Conservation (phyloP, 2,329 filamentous ascomycete genomes). For the Blastomyces percursus region DNA sequence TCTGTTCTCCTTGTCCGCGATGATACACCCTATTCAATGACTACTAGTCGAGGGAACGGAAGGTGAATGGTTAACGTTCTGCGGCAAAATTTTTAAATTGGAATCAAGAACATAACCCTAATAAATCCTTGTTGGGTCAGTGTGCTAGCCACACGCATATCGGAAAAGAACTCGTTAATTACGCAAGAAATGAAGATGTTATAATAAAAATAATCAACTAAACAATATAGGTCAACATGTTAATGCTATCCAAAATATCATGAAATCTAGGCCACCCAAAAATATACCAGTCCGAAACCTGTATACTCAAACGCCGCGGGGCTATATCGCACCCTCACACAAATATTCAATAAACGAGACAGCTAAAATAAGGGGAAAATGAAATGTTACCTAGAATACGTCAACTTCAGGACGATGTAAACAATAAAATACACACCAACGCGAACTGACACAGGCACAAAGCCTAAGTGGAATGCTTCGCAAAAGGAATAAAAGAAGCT, state of each 20-base stretch:
- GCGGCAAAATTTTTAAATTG: background rate
- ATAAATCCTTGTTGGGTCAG: background rate
- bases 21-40: conserved; percentile 37
- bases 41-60: background rate
- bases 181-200: background rate
- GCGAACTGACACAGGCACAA: background rate
- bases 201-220: background rate
- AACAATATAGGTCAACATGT: background rate
- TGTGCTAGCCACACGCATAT: background rate
- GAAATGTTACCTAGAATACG: background rate
- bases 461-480: background rate
- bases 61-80: background rate
- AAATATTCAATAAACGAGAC: background rate
- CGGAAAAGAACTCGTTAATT: no score
- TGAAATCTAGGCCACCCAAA: background rate
- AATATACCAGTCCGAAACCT: background rate
- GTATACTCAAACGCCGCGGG: background rate
- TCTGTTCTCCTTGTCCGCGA: conserved; percentile 58
- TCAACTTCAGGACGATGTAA: background rate
- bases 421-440: background rate
- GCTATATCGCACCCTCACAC: background rate
- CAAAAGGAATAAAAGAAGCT: background rate
- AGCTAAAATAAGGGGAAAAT: background rate
- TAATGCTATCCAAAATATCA: background rate
- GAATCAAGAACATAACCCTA: background rate